Evolutionary conservation across 2,329 filamentous ascomycete species (phyloP).

Genomic region (Thelonectria blattea): DNA sequence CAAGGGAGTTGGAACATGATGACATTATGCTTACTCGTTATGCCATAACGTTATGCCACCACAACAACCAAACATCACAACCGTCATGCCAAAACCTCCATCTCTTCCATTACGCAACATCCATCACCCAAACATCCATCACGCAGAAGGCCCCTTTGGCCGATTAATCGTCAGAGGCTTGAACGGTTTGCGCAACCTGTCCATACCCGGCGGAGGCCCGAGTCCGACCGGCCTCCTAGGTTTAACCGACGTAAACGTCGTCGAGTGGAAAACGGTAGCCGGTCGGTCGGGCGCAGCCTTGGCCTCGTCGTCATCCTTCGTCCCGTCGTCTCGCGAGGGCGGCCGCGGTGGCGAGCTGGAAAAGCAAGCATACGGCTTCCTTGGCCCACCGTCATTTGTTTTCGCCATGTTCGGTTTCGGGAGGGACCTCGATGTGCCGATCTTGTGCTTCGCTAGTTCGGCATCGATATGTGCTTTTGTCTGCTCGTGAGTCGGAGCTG

Average conservation of each 20-base stretch:
- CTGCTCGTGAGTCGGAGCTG: conserved; percentile 12
- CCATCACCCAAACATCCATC: background rate
- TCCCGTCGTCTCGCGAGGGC: conserved; percentile 29
- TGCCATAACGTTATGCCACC: background rate
- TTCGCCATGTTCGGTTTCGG: conserved; percentile 42
- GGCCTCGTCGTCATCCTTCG: conserved; percentile 34
- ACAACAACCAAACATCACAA: background rate
- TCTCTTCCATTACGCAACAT: background rate
- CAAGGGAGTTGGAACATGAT: too few species aligned
- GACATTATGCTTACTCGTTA: too few species aligned
- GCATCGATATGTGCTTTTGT: conserved; percentile 38
- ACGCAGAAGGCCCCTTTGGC: conserved; percentile 35
- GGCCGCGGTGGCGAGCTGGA: conserved; percentile 61
- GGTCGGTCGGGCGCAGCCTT: conserved; percentile 41
- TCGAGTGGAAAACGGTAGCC: conserved; percentile 56
- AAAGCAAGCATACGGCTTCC: conserved; percentile 61
- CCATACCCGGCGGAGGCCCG: conserved; percentile 55
- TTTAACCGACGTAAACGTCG: conserved; percentile 53
- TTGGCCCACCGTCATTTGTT: conserved; percentile 37
- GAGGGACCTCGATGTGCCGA: conserved; percentile 46
- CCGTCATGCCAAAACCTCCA: background rate
- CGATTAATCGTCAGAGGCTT: conserved; percentile 62
- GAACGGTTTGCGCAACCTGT: conserved; percentile 60
- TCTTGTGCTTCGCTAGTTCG: conserved; percentile 47
- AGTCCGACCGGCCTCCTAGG: conserved; percentile 53